phyloP scores from a whole-genome alignment of 306 rosid species.

The Quillaja saponaria region DNA sequence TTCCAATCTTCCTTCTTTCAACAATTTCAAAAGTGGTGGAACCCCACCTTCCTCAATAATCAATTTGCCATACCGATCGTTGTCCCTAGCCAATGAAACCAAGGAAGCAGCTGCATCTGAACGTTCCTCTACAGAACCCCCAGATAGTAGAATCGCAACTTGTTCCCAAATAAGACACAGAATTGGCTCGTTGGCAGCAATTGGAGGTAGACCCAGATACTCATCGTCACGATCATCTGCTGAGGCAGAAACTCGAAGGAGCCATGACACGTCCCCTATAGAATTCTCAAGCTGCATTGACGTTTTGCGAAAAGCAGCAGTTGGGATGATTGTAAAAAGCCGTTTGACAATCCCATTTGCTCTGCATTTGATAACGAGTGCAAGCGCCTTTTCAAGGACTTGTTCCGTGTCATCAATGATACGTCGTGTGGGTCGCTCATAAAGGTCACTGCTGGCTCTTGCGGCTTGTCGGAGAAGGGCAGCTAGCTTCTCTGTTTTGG shows the following conservation, averaged over 20 bases:
- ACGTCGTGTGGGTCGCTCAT: constrained; percentile 76
- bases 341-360: constrained; percentile 55
- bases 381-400: constrained; percentile 64
- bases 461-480: constrained; percentile 78
- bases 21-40: constrained; percentile 49
- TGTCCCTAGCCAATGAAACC: constrained; percentile 70
- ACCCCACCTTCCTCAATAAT: constrained; percentile 79
- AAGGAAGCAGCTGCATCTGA: constrained; percentile 74
- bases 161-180: constrained; percentile 76
- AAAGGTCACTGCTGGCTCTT: constrained; percentile 66
- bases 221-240: constrained; percentile 66
- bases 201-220: constrained; percentile 76
- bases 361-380: constrained; percentile 63
- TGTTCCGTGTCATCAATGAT: constrained; percentile 77
- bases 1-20: constrained; percentile 59
- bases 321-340: constrained; percentile 70
- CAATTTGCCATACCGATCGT: constrained; percentile 63
- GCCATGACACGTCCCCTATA: constrained; percentile 78
- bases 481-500: constrained; percentile 72
- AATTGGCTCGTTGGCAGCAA: constrained; percentile 72
- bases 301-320: constrained; percentile 58
- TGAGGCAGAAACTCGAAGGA: constrained; percentile 68
- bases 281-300: constrained; percentile 63
- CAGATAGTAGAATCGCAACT: constrained; percentile 53
- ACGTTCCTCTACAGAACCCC: constrained; percentile 48